Evolutionary conservation across 441 rosid species (phyloP).

Genomic region (Corymbia citriodora): DNA sequence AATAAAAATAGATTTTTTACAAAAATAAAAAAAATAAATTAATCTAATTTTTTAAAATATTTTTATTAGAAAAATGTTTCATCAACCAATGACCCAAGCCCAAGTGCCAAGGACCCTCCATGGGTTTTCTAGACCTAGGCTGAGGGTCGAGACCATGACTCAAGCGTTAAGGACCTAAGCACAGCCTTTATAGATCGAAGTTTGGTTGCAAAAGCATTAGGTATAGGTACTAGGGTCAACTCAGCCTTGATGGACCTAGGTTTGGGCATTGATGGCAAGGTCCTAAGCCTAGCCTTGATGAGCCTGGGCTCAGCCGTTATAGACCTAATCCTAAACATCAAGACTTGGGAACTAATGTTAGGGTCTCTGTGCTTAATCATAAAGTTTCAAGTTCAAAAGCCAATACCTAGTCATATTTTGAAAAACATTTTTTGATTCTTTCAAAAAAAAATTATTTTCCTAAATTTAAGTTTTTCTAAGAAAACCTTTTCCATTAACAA

Average conservation of each 20-base stretch:
- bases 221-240: fast-evolving
- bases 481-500: background rate
- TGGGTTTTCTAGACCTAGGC: too few species aligned
- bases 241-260: fast-evolving
- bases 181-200: too few species aligned
- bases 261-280: fast-evolving
- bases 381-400: background rate
- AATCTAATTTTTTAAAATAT: too few species aligned
- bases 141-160: background rate
- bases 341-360: background rate
- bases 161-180: background rate
- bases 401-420: background rate
- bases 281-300: background rate
- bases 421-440: background rate
- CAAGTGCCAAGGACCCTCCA: background rate
- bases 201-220: fast-evolving
- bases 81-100: background rate
- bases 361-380: background rate
- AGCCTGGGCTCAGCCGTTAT: background rate
- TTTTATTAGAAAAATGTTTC: too few species aligned
- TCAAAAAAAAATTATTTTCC: background rate
- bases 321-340: fast-evolving
- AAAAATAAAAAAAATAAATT: too few species aligned
- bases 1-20: too few species aligned
- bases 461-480: background rate